These are phyloP conservation scores for Porosira glacialis DNA, from an alignment of 352 stramenopile species.

Conservation along the genomic window DNA sequence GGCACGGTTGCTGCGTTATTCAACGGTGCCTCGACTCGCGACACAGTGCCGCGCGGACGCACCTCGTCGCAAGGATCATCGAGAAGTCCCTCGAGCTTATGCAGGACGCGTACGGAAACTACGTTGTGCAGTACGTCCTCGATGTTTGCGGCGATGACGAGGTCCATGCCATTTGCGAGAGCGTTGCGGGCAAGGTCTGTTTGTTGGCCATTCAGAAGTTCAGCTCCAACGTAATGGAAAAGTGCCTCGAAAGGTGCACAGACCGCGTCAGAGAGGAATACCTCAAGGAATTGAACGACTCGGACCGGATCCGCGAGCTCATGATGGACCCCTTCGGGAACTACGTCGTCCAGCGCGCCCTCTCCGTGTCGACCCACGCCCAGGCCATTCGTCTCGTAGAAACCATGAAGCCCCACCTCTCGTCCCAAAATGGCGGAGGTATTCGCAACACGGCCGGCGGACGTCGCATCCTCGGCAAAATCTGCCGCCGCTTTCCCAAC, in stretches of 20 bases:
- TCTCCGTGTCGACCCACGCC: conserved; percentile 91
- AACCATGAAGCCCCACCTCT: conserved; percentile 93
- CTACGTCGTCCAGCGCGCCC: conserved; percentile 95
- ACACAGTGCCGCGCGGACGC: conserved; percentile 85
- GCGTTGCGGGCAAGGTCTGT: conserved; percentile 86
- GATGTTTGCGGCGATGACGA: conserved; percentile 85
- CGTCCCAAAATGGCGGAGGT: conserved; percentile 60
- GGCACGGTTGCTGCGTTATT: conserved; percentile 95
- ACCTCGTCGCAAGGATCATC: conserved; percentile 92
- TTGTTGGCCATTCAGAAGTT: conserved; percentile 98
- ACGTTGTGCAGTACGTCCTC: conserved; percentile 98
- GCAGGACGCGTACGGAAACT: conserved; percentile 98
- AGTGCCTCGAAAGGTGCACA: conserved; percentile 92
- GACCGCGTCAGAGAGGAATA: conserved; percentile 81
- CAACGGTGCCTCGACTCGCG: conserved; percentile 92
- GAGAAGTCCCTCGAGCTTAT: conserved; percentile 87
- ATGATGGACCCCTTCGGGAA: conserved; percentile 98
- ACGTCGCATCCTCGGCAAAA: conserved; percentile 91
- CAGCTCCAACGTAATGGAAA: conserved; percentile 98
- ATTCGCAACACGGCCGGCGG: conserved; percentile 93
- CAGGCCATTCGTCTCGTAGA: conserved; percentile 92
- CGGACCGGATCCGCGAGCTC: conserved; percentile 86
- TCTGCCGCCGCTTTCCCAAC: conserved; percentile 94
- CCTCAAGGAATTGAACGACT: conserved; percentile 82
- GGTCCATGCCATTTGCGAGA: conserved; percentile 80